Conservation (phyloP, 75 land plant genomes). For the Sequoia sempervirens region DNA sequence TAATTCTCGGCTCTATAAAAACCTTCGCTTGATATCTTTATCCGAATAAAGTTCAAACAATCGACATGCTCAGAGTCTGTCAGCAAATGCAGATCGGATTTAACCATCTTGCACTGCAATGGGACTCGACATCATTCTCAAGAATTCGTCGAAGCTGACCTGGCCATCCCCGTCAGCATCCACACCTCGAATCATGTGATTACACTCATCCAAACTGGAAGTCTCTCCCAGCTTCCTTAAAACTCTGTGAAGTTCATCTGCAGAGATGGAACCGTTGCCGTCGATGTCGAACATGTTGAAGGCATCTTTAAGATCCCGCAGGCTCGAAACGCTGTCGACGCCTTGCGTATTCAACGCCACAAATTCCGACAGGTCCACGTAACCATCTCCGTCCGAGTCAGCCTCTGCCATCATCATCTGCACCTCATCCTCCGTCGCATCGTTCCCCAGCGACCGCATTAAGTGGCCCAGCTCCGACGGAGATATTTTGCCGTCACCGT, state of each 20-base stretch:
- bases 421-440: constrained; percentile 39
- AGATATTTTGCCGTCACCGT: constrained; percentile 68
- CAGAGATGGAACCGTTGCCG: constrained; percentile 63
- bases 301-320: constrained; percentile 51
- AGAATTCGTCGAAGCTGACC: constrained; percentile 73
- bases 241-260: constrained; percentile 65
- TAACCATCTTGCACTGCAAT: neutral
- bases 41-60: no score
- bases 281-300: constrained; percentile 69
- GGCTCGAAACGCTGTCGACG: constrained; percentile 18
- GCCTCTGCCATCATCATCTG: constrained; percentile 39
- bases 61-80: no score
- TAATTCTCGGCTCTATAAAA: no score
- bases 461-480: constrained; percentile 43
- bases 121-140: constrained; percentile 48
- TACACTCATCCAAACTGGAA: constrained; percentile 42
- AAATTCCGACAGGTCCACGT: constrained; percentile 53
- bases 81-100: no score
- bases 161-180: constrained; percentile 74
- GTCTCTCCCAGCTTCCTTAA: constrained; percentile 51
- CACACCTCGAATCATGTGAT: constrained; percentile 61
- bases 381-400: constrained; percentile 62
- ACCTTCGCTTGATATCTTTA: no score
- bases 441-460: constrained; percentile 41
- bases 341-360: constrained; percentile 37